Base-by-base conservation (phyloP, 495 filamentous ascomycete genomes). In the Saxophila tyrrhenica region DNA sequence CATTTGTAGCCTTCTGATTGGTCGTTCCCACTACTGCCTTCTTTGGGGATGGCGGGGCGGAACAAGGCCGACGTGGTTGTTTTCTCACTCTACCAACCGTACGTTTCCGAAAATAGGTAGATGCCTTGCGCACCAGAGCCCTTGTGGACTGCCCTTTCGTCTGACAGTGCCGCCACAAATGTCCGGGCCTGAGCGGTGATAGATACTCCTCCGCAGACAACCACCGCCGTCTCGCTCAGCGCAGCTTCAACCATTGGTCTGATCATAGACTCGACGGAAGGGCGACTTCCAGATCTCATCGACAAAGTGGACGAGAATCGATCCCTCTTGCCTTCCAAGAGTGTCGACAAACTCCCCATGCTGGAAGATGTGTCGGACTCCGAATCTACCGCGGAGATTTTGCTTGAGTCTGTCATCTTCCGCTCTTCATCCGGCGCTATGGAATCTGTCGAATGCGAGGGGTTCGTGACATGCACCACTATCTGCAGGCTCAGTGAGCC, bases 111-210 rank as follows among this genome's bases (percentile, higher is more conserved):
- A 65, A 78, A 73, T 25, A 80, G 58, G 58, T 74, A 79, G 7
- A 84, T 72, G 0, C 89, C 89, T 65, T 92, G 86, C 10, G 89
- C 89, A 1, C 86, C 89, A 0, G 86, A 92, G 9, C 89, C 89
- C 63, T 95, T 95, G 60, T 94, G 87, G 35, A 94, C 85, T 0
- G 86, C 89, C 49, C 90, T 70, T 67, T 95, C 90, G 68, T 95
- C 85, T 56, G 85, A 86, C 45, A 95, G 62, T 16, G 69, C 74
- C 0, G 83, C 85, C 1, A 87, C 84, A 48, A 73, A 80, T 25
- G 77, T 79, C 39, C 87, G 73, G 1, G 85, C 79, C 51, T 77
- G 74, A 25, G 80, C 74, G 2, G 81, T 78, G 51, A 95, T 61
- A 0, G 81, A 81, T 22, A 69, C 69, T 5, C 85, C 85, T 29